Evolutionary conservation across 495 filamentous ascomycete genomes (phyloP), one percentile per base, ranked within the genome.

Genomic region (Hypoxylon fuscum): DNA sequence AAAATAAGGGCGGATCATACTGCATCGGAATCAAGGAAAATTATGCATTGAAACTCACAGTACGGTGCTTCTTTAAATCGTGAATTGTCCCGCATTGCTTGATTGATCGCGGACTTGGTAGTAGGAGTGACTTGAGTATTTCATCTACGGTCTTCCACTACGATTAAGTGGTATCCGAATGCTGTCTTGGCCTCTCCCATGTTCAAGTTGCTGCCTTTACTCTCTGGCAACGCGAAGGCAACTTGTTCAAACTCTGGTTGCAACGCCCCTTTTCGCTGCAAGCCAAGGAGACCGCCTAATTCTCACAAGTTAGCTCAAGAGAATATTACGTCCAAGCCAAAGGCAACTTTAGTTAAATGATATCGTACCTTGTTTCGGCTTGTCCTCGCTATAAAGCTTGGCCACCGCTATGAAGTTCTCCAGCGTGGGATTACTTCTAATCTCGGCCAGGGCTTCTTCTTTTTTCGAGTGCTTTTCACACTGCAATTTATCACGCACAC

Each of bases 151-250:
- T 43, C 55, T 61, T 73, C 59, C 88, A 96, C 91, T 88, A 96
- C 95, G 54, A 97, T 88, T 50, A 96, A 87, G 76, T 97, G 93
- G 80, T 96, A 96, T n/a, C 93, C 93, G 77, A 87, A 87, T 7
- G 81, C 79, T 2, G 92, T 94, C 79, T 96, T 96, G 25, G 86
- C 88, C 76, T 96, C 90, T 11, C 76, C 90, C 70, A 83, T 90
- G 68, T 88, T 89, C 5, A 93, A 91, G 55, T 80, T 90, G 10
- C 70, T 82, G n/a, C 88, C 91, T 17, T 89, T 88, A 71, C 89
- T 93, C 0, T 86, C 78, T 63, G 91, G 88, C 8, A 97, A 79
- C 18, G 87, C 87, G 66, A 88, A 96, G 8, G 92, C 93, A 3
- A 87, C 87, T 66, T 88, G 87, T 70, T 95, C 92, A 69, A 96